A percentile compares a stretch with the other conserved stretches of the same genome.
Conservation (phyloP, 2,329 filamentous ascomycete species). For the Neonectria ditissima region DNA sequence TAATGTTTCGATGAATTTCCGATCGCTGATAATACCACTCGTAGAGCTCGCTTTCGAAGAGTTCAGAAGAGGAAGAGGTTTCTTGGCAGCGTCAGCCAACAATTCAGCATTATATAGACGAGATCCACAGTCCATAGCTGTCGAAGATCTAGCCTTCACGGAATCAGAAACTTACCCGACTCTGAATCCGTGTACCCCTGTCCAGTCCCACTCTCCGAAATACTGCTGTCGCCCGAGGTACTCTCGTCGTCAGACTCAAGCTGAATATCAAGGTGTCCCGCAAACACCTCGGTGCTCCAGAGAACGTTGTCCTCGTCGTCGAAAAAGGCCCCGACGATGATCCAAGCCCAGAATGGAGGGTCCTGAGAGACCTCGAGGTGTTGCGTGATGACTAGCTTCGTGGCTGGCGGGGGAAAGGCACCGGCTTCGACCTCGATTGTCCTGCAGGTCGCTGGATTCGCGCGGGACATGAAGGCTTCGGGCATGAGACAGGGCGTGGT, state of each 20-base stretch:
- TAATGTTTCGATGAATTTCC: constrained; percentile 21
- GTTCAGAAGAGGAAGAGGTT: constrained; percentile 17
- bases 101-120: constrained; percentile 4
- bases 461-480: constrained; percentile 39
- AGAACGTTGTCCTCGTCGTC: constrained; percentile 54
- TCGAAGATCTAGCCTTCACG: not conserved
- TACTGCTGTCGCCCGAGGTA: constrained; percentile 20
- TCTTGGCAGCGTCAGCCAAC: constrained; percentile 21
- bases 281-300: constrained; percentile 61
- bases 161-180: constrained; percentile 36
- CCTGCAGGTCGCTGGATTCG: constrained; percentile 31
- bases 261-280: constrained; percentile 46
- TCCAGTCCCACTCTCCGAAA: constrained; percentile 27
- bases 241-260: constrained; percentile 43
- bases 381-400: constrained; percentile 59
- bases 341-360: constrained; percentile 57
- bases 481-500: not conserved
- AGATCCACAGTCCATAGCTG: constrained; percentile 16
- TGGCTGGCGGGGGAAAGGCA: constrained; percentile 58
- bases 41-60: constrained; percentile 4
- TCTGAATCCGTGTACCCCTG: constrained; percentile 30
- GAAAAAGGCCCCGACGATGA: constrained; percentile 61
- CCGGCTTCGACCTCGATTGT: constrained; percentile 46
- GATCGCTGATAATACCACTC: constrained; percentile 10
- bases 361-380: constrained; percentile 50